phyloP scores from a whole-genome alignment of 2,329 filamentous ascomycete species.

The Monosporascus sp. region DNA sequence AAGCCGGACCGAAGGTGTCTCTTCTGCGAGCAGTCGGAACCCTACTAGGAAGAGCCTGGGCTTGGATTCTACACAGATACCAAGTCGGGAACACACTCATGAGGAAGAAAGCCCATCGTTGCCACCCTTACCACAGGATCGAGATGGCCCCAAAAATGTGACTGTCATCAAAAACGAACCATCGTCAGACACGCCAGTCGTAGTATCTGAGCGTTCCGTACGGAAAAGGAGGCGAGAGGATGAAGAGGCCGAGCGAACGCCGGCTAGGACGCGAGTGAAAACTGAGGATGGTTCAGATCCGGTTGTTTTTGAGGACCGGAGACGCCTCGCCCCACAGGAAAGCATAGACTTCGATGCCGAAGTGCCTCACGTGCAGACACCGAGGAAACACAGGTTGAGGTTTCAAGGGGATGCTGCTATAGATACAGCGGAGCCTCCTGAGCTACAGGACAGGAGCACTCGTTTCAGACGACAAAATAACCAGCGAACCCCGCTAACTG shows the following conservation, averaged over 20 bases:
- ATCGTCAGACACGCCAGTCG: slow-evolving; percentile 45
- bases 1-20: not conserved
- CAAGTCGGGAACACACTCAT: slow-evolving; percentile 1
- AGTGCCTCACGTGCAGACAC: slow-evolving; percentile 37
- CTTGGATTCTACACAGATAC: slow-evolving; percentile 5
- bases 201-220: slow-evolving; percentile 45
- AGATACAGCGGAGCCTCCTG: not conserved
- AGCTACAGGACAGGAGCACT: not conserved
- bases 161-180: slow-evolving; percentile 42
- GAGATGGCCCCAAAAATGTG: not conserved
- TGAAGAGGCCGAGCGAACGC: slow-evolving; percentile 14
- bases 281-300: slow-evolving; percentile 32
- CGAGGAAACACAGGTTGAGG: slow-evolving; percentile 29
- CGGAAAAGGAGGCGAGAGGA: slow-evolving; percentile 40
- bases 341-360: slow-evolving; percentile 56
- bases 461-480: not conserved
- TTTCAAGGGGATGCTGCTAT: not conserved
- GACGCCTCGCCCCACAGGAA: slow-evolving; percentile 38
- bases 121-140: slow-evolving; percentile 22
- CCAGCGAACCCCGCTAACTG: too few relatives aligned
- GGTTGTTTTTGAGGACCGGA: slow-evolving; percentile 18
- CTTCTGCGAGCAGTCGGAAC: not conserved
- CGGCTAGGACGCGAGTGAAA: slow-evolving; percentile 33
- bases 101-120: slow-evolving; percentile 15
- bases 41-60: not conserved